A percentile compares a stretch with the other conserved stretches of the same genome.
These are phyloP conservation scores for Murraya paniculata DNA, from an alignment of 345 rosid species.

Conservation along the genomic window DNA sequence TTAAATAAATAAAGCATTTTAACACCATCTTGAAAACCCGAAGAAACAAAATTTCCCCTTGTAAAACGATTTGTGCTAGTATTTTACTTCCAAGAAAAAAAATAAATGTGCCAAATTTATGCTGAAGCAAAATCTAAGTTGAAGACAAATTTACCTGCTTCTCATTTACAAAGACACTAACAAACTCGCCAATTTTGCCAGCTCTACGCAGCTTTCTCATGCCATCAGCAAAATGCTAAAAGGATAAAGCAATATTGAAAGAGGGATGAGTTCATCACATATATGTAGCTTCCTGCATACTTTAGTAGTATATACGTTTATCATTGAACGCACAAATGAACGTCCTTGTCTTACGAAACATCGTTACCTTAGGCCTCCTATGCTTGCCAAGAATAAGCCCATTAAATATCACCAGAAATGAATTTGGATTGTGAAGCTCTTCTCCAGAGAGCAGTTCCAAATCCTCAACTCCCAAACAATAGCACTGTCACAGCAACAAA, in stretches of 20 bases:
- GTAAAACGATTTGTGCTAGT: neutral
- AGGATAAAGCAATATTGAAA: constrained; percentile 18
- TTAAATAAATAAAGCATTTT: neutral
- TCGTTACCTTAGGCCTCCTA: constrained; percentile 82
- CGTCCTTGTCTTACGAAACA: neutral
- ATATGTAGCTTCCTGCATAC: constrained; percentile 7
- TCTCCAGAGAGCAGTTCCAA: constrained; percentile 77
- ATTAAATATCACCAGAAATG: constrained; percentile 76
- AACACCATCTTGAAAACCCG: neutral
- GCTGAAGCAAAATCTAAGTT: neutral
- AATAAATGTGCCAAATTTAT: neutral
- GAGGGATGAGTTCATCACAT: constrained; percentile 6
- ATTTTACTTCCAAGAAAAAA: neutral
- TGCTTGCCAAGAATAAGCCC: constrained; percentile 96
- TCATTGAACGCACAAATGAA: neutral
- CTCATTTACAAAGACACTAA: constrained; percentile 80
- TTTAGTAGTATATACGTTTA: neutral
- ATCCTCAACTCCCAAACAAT: constrained; percentile 80
- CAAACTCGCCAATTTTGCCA: constrained; percentile 90
- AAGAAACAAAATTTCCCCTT: neutral
- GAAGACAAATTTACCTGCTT: constrained; percentile 67
- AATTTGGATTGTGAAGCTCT: constrained; percentile 83
- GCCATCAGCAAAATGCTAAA: constrained; percentile 62
- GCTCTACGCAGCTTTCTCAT: constrained; percentile 86
- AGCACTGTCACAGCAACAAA: constrained; percentile 56